Conservation (phyloP, 1,139 yeast species). For the Trichomonascaceae sp. region DNA sequence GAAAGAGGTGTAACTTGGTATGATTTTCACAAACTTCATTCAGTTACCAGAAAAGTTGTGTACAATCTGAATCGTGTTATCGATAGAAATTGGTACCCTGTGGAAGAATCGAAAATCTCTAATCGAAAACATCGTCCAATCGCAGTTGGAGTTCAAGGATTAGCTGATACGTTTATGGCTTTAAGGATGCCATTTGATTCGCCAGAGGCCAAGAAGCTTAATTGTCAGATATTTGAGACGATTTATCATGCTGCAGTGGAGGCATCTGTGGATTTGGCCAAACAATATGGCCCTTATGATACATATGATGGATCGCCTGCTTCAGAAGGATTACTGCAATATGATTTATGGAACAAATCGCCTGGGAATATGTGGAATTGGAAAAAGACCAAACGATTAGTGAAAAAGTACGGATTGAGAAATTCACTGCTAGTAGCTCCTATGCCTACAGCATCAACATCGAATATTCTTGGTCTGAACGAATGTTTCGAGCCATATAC, state of each 20-base stretch:
- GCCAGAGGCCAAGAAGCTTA: constrained; percentile 50
- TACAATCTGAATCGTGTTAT: constrained; percentile 61
- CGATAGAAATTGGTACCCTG: constrained; percentile 64
- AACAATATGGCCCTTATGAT: constrained; percentile 50
- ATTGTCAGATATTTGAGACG: constrained; percentile 71
- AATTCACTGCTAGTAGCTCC: constrained; percentile 85
- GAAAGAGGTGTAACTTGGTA: constrained; percentile 34
- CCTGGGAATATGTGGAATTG: constrained; percentile 61
- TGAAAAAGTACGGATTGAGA: constrained; percentile 62
- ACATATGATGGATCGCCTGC: constrained; percentile 66
- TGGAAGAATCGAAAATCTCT: constrained; percentile 53
- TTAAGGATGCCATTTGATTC: constrained; percentile 66
- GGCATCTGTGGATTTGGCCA: constrained; percentile 60
- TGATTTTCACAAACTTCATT: constrained; percentile 56
- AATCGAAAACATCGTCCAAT: constrained; percentile 66
- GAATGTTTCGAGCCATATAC: constrained; percentile 93
- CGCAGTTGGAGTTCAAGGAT: constrained; percentile 76
- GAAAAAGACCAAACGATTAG: constrained; percentile 58
- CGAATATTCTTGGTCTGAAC: constrained; percentile 81
- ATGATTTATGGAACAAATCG: constrained; percentile 61
- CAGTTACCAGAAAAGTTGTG: constrained; percentile 55
- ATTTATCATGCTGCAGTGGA: constrained; percentile 76
- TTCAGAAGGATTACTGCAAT: constrained; percentile 60
- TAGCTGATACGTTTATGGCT: constrained; percentile 63
- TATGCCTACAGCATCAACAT: constrained; percentile 93